Evolutionary conservation across 768 basidiomycete species (phyloP), one percentile per base, ranked within the genome.

Genomic region (Hygrocybe punicea): DNA sequence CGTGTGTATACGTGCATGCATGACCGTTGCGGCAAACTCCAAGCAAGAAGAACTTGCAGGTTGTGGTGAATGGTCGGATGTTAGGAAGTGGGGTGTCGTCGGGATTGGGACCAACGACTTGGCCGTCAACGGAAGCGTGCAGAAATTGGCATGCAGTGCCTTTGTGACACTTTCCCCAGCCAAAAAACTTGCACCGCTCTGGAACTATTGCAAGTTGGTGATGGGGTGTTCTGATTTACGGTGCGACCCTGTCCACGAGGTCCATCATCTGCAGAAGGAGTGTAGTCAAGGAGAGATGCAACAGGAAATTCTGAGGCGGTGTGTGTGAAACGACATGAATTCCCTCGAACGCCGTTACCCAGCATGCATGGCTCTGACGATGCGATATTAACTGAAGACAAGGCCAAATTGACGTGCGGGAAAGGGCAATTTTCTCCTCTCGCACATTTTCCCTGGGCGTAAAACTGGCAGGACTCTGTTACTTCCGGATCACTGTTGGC

Each of bases 341-440:
- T 4, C 4, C 19, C 16, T 4, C 39, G 4, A 11, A 42, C 4
- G 39, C 14, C 3, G 5, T 11, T 19, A 11, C 39, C 39, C 16
- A 42, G 19, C 16, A 17, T 13, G 45, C 45, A 13, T 47, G 45
- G 17, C n/a, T 47, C 21, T 23, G 45, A 23, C 11, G 19, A 42
- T 19, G 39, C 14, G 11, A 4, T 16, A 23, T 47, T 47, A 23
- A 21, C 23, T 29, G 8, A 29, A 29, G 29, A 29, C 8, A 8
- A 8, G 29, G 8, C 29, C 8, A 29, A 8, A 8, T 8, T 29
- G 4, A 29, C 29, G 4, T 29, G 29, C 29, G 29, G 55, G 48
- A 60, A 73, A 9, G 64, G 50, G 57, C 70, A 73, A 2, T 53
- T 51, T 16, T 34, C 46, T 11, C 69, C 71, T 46, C 68, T 71